Conservation (phyloP, 2,329 filamentous ascomycete genomes). For the Hymenoscyphus infarciens region DNA sequence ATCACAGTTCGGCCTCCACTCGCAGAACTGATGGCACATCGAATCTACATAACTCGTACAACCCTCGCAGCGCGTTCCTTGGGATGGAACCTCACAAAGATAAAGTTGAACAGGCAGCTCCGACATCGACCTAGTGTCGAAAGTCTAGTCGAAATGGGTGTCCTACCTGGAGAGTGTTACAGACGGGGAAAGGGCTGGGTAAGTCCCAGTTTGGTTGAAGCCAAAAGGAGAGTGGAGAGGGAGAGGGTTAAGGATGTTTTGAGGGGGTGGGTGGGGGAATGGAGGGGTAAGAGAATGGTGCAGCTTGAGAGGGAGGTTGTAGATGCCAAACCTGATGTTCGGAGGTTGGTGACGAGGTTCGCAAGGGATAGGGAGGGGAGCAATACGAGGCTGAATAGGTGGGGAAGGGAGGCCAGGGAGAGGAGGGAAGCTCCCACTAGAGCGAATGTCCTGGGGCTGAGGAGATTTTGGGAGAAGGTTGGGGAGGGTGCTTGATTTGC, state of each 20-base stretch:
- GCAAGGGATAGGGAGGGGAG: conserved; percentile 28
- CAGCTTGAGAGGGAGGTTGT: conserved; percentile 44
- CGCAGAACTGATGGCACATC: conserved; percentile 57
- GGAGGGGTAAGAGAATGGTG: conserved; percentile 31
- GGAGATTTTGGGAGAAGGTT: conserved; percentile 62
- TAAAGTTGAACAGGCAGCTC: conserved; percentile 60
- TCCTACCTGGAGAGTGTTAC: conserved; percentile 63
- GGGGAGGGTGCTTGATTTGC: conserved; percentile 29
- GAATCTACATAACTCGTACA: conserved; percentile 65
- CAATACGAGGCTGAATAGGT: conserved; percentile 5
- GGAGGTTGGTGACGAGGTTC: conserved; percentile 40
- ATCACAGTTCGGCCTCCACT: conserved; percentile 57
- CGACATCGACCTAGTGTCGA: conserved; percentile 56
- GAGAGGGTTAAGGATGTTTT: conserved; percentile 66
- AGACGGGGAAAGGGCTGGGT: conserved; percentile 35
- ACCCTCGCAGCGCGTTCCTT: conserved; percentile 62
- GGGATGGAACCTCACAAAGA: conserved; percentile 58
- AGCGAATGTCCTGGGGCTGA: conserved; percentile 54
- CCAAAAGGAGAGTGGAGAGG: conserved; percentile 59
- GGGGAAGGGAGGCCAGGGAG: conserved; percentile 38
- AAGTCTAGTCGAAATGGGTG: conserved; percentile 58
- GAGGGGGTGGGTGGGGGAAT: conserved; percentile 58
- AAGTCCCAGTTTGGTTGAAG: conserved; percentile 60
- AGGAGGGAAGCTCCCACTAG: conserved; percentile 40
- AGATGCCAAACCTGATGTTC: conserved; percentile 33